Conservation (phyloP, 805 yeast genomes). For the Soucietia sequanensis region DNA sequence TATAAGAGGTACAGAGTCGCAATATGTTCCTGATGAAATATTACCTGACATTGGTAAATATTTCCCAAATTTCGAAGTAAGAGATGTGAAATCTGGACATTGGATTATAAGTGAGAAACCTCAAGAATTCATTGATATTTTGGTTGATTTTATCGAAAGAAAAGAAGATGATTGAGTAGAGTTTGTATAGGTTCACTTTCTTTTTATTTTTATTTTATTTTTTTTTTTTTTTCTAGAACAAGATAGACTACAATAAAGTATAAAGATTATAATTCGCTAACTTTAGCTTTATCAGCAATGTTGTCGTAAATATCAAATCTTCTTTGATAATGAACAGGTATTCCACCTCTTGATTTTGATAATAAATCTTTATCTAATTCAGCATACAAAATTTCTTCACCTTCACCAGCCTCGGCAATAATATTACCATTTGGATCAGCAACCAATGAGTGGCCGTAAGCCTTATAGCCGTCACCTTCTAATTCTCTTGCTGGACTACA, state of each 20-base stretch:
- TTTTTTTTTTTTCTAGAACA: too few species aligned
- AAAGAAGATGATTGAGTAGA: conserved; percentile 30
- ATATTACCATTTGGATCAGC: conserved; percentile 42
- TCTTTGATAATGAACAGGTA: conserved; percentile 45
- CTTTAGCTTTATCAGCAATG: conserved; percentile 27
- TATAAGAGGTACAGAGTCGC: conserved; percentile 73
- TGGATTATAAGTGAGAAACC: conserved; percentile 93
- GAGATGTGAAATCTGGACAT: conserved; percentile 83
- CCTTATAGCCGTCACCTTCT: conserved; percentile 44
- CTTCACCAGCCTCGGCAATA: conserved; percentile 46
- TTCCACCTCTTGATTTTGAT: conserved; percentile 40
- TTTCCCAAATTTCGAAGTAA: conserved; percentile 74
- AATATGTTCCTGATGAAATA: conserved; percentile 80
- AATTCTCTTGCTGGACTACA: conserved; percentile 89
- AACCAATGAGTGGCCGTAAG: conserved; percentile 46
- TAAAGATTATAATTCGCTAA: too few species aligned
- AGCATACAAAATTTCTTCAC: conserved; percentile 43
- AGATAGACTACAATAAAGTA: too few species aligned
- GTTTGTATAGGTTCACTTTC: neutral
- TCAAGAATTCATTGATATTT: conserved; percentile 60
- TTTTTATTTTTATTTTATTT: neutral
- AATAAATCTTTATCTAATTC: conserved; percentile 38
- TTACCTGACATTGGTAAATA: conserved; percentile 68
- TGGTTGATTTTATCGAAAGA: conserved; percentile 60
- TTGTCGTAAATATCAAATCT: conserved; percentile 43